A percentile compares a stretch with the other conserved stretches of the same genome.
phyloP scores from a whole-genome alignment of 345 rosid genomes.

The Citrus hindsii region DNA sequence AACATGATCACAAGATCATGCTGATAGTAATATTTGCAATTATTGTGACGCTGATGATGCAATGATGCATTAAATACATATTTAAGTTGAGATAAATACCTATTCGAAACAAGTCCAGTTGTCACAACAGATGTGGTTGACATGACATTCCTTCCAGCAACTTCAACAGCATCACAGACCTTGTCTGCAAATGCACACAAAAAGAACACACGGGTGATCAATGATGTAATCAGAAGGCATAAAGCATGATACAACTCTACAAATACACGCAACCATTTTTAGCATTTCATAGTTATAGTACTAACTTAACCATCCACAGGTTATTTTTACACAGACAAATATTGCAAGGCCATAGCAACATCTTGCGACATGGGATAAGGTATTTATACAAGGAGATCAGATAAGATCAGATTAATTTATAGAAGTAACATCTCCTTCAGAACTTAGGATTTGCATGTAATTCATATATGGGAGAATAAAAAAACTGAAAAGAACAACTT shows the following conservation, averaged over 20 bases:
- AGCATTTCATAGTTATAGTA: too few relatives aligned
- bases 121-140: slow-evolving; percentile 83
- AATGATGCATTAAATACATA: not conserved
- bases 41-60: not conserved
- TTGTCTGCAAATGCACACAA: slow-evolving; percentile 40
- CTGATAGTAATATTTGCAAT: not conserved
- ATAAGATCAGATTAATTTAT: not conserved
- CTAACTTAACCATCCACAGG: too few relatives aligned
- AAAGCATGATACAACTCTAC: not conserved
- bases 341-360: too few relatives aligned
- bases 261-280: not conserved
- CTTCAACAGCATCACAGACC: slow-evolving; percentile 89
- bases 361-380: too few relatives aligned
- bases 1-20: not conserved
- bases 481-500: slow-evolving; percentile 29
- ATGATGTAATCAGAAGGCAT: not conserved
- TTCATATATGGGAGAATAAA: not conserved
- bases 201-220: not conserved
- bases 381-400: too few relatives aligned
- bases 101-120: slow-evolving; percentile 74
- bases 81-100: slow-evolving; percentile 29
- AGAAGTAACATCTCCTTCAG: not conserved
- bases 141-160: slow-evolving; percentile 89
- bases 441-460: not conserved
- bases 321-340: too few relatives aligned